These are phyloP conservation scores for Eucalyptus tenuipes DNA, from an alignment of 345 rosid genomes.

Conservation along the genomic window DNA sequence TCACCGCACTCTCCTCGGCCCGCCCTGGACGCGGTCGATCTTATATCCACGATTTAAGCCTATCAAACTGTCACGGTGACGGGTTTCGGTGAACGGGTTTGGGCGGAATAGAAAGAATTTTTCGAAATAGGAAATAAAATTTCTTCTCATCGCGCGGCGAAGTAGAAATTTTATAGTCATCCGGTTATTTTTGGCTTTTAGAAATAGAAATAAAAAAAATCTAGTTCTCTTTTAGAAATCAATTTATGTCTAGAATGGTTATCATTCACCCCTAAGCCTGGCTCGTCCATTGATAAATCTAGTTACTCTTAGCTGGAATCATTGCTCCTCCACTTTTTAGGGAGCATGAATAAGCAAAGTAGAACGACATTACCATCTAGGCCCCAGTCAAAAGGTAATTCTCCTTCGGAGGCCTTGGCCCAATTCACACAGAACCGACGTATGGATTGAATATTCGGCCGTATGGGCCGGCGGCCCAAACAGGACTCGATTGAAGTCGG, in stretches of 20 bases:
- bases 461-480: neutral
- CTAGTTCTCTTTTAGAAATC: too few species aligned
- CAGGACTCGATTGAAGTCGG: neutral
- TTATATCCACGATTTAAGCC: neutral
- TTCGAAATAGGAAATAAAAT: too few species aligned
- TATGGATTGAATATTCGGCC: neutral
- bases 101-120: too few species aligned
- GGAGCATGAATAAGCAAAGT: neutral
- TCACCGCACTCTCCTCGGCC: accelerated
- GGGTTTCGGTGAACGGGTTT: too few species aligned
- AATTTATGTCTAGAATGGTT: too few species aligned
- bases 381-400: neutral
- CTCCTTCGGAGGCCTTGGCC: neutral
- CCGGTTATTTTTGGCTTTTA: too few species aligned
- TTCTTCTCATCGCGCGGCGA: too few species aligned
- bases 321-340: neutral
- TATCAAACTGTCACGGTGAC: neutral
- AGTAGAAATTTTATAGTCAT: too few species aligned
- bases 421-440: neutral
- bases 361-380: neutral
- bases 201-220: too few species aligned
- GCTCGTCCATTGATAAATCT: neutral
- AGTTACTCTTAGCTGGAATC: neutral
- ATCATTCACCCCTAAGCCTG: too few species aligned
- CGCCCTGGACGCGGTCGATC: accelerated